Evolutionary conservation across 164 flowering plant genomes (phyloP).

Genomic region (Tetrastigma voinierianum): DNA sequence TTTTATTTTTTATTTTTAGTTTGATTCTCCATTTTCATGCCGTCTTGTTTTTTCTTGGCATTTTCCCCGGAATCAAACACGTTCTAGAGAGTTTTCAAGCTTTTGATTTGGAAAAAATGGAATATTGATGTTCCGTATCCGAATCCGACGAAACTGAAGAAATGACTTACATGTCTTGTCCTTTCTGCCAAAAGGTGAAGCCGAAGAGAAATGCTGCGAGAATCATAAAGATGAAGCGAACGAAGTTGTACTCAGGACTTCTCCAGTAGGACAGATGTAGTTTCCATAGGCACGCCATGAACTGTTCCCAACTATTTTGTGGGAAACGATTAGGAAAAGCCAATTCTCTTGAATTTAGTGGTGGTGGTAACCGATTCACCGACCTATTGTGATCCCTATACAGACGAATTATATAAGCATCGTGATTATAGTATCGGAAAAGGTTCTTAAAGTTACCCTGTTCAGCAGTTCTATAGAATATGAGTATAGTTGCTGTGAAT

Average conservation of each 20-base stretch:
- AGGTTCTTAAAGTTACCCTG: too few relatives aligned
- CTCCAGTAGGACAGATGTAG: conserved; percentile 34
- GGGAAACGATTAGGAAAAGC: conserved; percentile 39
- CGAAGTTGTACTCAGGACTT: conserved; percentile 38
- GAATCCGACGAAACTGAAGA: neutral
- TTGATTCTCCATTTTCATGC: too few relatives aligned
- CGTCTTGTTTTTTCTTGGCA: too few relatives aligned
- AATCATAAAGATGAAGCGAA: conserved; percentile 24
- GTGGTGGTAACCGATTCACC: conserved; percentile 30
- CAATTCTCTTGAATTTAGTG: conserved; percentile 39
- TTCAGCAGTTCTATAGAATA: neutral
- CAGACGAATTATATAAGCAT: neutral
- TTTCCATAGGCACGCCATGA: conserved; percentile 55
- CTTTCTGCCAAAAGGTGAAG: conserved; percentile 41
- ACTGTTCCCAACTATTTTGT: conserved; percentile 42
- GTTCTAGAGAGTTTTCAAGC: too few relatives aligned
- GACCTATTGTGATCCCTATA: conserved; percentile 20
- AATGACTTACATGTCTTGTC: conserved; percentile 34
- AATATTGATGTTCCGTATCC: neutral
- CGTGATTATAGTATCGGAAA: neutral
- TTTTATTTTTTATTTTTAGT: too few relatives aligned
- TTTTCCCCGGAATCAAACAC: too few relatives aligned
- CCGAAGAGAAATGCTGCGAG: conserved; percentile 28
- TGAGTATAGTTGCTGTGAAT: conserved; percentile 3
- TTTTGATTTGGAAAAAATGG: too few relatives aligned